These are phyloP conservation scores for Lantana camara DNA, from an alignment of 257 asterid genomes.

Conservation along the genomic window DNA sequence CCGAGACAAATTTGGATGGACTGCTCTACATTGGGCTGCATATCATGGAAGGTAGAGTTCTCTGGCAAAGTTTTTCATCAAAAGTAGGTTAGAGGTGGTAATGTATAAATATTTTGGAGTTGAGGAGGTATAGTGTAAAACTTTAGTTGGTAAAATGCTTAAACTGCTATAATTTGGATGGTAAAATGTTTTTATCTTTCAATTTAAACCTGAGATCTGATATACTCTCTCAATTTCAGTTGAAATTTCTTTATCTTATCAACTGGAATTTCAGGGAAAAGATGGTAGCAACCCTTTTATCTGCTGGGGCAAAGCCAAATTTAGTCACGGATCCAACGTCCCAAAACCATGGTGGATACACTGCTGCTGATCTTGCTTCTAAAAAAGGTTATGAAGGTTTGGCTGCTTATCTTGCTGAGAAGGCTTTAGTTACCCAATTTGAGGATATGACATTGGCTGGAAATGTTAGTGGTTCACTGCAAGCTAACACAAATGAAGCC, in stretches of 20 bases:
- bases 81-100: no score
- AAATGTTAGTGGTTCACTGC: slow-evolving; percentile 85
- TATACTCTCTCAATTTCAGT: background rate
- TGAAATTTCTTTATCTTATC: background rate
- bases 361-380: slow-evolving; percentile 96
- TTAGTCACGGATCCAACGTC: slow-evolving; percentile 90
- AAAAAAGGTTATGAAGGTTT: slow-evolving; percentile 77
- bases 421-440: slow-evolving; percentile 82
- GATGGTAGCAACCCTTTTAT: slow-evolving; percentile 90
- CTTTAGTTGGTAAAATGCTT: no score
- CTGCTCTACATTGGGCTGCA: slow-evolving; percentile 99
- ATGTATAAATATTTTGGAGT: no score
- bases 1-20: slow-evolving; percentile 95
- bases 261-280: slow-evolving; percentile 66
- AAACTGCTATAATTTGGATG: no score
- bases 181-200: no score
- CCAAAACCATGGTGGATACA: slow-evolving; percentile 73
- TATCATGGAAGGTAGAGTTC: slow-evolving; percentile 82
- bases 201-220: background rate
- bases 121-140: no score
- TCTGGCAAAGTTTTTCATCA: no score
- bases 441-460: slow-evolving; percentile 95
- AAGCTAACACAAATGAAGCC: slow-evolving; percentile 43
- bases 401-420: slow-evolving; percentile 96
- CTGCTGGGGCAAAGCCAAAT: slow-evolving; percentile 91